Evolutionary conservation across 192 early-diverging fungal genomes (phyloP).

Genomic region (Coemansia sp.): DNA sequence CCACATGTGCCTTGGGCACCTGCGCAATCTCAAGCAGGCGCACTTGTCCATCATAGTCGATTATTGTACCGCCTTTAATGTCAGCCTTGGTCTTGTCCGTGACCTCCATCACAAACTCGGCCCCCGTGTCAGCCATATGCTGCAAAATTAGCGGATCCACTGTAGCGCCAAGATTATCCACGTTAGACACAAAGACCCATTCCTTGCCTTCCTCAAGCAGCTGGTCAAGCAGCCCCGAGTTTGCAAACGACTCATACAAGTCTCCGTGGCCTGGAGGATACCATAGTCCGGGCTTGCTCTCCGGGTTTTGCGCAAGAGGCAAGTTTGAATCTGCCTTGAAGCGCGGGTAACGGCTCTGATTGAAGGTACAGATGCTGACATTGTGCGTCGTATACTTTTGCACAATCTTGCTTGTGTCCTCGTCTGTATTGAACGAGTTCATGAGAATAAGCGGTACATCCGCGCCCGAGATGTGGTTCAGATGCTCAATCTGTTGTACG

Average conservation of each 20-base stretch:
- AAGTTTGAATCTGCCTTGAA: constrained; percentile 90
- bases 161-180: constrained; percentile 97
- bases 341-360: constrained; percentile 93
- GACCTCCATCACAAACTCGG: constrained; percentile 99
- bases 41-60: constrained; percentile 94
- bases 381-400: constrained; percentile 96
- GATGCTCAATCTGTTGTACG: constrained; percentile 97
- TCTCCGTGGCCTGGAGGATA: constrained; percentile 99
- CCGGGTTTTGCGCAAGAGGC: constrained; percentile 74
- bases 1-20: constrained; percentile 93
- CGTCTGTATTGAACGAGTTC: constrained; percentile 99
- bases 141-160: constrained; percentile 90
- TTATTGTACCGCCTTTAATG: constrained; percentile 99
- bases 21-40: constrained; percentile 97
- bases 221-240: constrained; percentile 92
- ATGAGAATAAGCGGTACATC: constrained; percentile 96
- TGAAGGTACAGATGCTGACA: constrained; percentile 93
- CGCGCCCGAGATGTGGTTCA: constrained; percentile 86
- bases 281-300: constrained; percentile 57
- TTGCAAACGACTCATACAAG: constrained; percentile 90
- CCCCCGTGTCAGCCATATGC: constrained; percentile 81
- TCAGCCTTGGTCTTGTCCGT: constrained; percentile 99
- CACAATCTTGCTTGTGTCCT: constrained; percentile 94
- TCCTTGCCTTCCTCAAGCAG: constrained; percentile 95
- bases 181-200: constrained; percentile 98